Percentiles rank a stretch among this genome's conserved stretches.
These are phyloP conservation scores for Lentinus tigrinus DNA, from an alignment of 768 basidiomycete species.

Conservation along the genomic window DNA sequence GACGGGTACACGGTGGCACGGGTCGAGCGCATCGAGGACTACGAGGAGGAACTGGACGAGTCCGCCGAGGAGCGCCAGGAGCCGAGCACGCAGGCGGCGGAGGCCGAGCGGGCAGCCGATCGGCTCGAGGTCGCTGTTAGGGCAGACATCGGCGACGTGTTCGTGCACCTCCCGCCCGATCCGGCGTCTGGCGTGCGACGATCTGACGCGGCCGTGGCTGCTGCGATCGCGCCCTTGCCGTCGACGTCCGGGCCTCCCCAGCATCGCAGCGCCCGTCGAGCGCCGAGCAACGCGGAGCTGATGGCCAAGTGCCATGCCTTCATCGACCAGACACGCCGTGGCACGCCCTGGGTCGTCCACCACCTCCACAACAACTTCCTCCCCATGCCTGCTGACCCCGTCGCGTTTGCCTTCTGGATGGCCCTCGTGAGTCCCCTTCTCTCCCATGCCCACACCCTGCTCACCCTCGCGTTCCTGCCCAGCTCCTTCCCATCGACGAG, in stretches of 20 bases:
- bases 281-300: conserved; percentile 31
- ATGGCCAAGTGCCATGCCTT: conserved; percentile 61
- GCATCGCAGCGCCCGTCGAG: conserved; percentile 2
- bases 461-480: background rate
- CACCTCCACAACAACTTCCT: conserved; percentile 79
- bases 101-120: background rate
- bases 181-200: background rate
- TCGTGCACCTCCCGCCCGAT: background rate
- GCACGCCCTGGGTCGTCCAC: conserved; percentile 93
- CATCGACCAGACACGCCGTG: conserved; percentile 56
- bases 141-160: conserved; percentile 2
- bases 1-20: conserved; percentile 91
- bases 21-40: conserved; percentile 50
- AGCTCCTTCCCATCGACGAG: conserved; percentile 87
- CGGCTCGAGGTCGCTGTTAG: conserved; percentile 3
- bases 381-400: conserved; percentile 68
- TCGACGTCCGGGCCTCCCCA: background rate
- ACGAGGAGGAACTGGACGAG: conserved; percentile 21
- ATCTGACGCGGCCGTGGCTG: conserved; percentile 3
- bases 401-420: conserved; percentile 86
- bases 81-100: background rate
- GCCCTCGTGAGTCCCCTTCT: conserved; percentile 51
- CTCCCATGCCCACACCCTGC: too few species aligned
- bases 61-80: background rate
- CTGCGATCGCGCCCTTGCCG: conserved; percentile 7